phyloP scores from a whole-genome alignment of 768 basidiomycete species.

The Multifurca ochricompacta region DNA sequence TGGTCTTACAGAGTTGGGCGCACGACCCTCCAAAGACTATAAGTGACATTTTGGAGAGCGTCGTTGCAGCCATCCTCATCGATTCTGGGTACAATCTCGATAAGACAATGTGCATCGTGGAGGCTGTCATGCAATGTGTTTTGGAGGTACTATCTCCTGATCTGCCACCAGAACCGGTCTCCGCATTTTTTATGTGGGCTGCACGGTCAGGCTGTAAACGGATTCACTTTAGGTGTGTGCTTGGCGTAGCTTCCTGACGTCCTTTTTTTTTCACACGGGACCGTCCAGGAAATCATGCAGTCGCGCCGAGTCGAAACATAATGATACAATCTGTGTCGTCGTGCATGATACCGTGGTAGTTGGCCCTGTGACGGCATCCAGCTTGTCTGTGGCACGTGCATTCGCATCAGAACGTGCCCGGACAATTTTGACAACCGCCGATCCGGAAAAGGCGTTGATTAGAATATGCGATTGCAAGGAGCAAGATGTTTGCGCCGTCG shows the following conservation, averaged over 20 bases:
- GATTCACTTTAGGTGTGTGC: constrained; percentile 39
- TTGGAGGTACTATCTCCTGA: constrained; percentile 51
- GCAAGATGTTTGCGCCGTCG: constrained; percentile 15
- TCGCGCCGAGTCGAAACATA: constrained; percentile 34
- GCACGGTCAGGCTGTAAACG: constrained; percentile 48
- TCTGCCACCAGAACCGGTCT: constrained; percentile 62
- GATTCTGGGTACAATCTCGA: constrained; percentile 75
- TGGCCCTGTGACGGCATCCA: constrained; percentile 55
- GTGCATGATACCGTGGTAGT: constrained; percentile 51
- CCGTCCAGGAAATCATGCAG: constrained; percentile 36
- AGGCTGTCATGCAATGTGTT: constrained; percentile 59
- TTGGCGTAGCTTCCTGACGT: constrained; percentile 19
- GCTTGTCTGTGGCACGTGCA: constrained; percentile 55
- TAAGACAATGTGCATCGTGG: constrained; percentile 50
- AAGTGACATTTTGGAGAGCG: constrained; percentile 78
- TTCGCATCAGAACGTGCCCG: constrained; percentile 58
- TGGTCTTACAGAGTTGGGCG: constrained; percentile 66
- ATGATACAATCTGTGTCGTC: constrained; percentile 47
- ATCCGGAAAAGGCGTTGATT: constrained; percentile 38
- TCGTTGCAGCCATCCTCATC: constrained; percentile 77
- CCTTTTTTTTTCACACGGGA: constrained; percentile 14
- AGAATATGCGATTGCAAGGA: constrained; percentile 36
- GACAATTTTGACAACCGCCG: constrained; percentile 40
- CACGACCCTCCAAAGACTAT: constrained; percentile 82
- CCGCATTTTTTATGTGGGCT: constrained; percentile 62